Conservation (phyloP, 1,284 basidiomycete genomes). For the Tilletia indica region DNA sequence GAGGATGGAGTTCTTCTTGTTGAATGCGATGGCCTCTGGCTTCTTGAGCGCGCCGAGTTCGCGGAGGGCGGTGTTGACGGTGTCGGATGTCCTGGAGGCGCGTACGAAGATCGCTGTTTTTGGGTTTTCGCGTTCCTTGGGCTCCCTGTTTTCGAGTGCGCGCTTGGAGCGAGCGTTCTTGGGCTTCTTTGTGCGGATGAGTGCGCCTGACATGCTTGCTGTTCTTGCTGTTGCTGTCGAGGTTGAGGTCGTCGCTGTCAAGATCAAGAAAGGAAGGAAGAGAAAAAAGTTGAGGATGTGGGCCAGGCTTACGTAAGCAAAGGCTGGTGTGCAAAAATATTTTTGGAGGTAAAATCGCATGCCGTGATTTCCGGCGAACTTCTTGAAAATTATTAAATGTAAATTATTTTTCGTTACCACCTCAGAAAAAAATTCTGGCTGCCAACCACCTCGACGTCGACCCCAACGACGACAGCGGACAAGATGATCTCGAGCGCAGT, state of each 20-base stretch:
- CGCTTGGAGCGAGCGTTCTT: conserved; percentile 97
- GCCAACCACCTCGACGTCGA: neutral
- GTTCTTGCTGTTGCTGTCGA: neutral
- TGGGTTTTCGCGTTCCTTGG: conserved; percentile 79
- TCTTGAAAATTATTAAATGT: neutral
- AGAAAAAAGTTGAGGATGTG: too few species aligned
- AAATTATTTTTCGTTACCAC: too few species aligned
- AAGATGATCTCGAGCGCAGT: conserved; percentile 61
- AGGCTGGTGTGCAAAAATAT: neutral
- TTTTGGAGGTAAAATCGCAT: neutral
- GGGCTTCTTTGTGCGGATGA: conserved; percentile 65
- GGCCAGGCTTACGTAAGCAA: too few species aligned
- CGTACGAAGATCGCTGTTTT: conserved; percentile 83
- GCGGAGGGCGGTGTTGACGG: conserved; percentile 76
- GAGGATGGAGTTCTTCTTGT: conserved; percentile 86
- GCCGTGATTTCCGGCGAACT: conserved; percentile 7
- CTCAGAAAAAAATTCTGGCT: too few species aligned
- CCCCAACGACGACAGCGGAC: neutral
- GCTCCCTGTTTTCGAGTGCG: conserved; percentile 78
- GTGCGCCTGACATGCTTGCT: conserved; percentile 19
- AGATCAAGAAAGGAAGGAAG: neutral
- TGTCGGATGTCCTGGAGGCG: conserved; percentile 79
- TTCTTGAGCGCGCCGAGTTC: conserved; percentile 61
- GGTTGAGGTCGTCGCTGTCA: neutral
- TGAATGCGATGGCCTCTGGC: conserved; percentile 77